These are phyloP conservation scores for Hirschioporus abietinus DNA, from an alignment of 768 basidiomycete genomes.

Conservation along the genomic window DNA sequence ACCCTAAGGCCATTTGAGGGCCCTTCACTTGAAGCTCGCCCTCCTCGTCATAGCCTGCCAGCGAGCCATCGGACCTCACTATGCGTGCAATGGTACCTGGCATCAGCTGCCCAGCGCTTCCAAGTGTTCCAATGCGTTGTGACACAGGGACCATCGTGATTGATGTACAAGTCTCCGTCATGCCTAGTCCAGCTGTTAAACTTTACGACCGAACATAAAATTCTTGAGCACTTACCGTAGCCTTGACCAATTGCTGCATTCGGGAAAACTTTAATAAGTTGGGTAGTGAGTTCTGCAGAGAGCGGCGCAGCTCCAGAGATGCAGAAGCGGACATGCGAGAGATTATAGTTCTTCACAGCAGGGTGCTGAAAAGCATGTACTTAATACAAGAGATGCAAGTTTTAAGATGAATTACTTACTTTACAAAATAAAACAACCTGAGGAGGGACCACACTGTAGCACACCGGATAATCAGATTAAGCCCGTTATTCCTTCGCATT, in stretches of 20 bases:
- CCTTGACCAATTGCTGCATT: slow-evolving; percentile 52
- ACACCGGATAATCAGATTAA: neutral
- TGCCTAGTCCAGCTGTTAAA: slow-evolving; percentile 32
- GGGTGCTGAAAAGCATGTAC: slow-evolving; percentile 36
- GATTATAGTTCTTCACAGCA: slow-evolving; percentile 43
- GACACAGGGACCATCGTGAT: slow-evolving; percentile 44
- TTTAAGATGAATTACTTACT: slow-evolving; percentile 24
- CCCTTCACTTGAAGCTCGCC: slow-evolving; percentile 57
- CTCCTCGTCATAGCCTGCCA: slow-evolving; percentile 48
- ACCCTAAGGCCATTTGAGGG: slow-evolving; percentile 53
- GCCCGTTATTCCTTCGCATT: neutral
- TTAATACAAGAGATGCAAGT: neutral
- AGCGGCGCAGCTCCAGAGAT: slow-evolving; percentile 59
- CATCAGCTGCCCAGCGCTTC: slow-evolving; percentile 53
- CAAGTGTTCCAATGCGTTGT: slow-evolving; percentile 44
- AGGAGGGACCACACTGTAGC: slow-evolving; percentile 48
- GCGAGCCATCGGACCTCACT: slow-evolving; percentile 50
- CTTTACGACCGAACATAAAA: neutral
- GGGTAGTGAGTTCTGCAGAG: slow-evolving; percentile 45
- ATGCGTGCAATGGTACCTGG: slow-evolving; percentile 53
- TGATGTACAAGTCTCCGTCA: slow-evolving; percentile 60
- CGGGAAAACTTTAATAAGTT: slow-evolving; percentile 46
- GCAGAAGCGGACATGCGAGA: slow-evolving; percentile 40
- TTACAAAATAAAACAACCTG: slow-evolving; percentile 57
- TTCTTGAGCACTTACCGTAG: slow-evolving; percentile 35